Percentiles rank a stretch among this genome's conserved stretches.
Conservation (phyloP, 768 basidiomycete species). For the Lactarius deliciosus region DNA sequence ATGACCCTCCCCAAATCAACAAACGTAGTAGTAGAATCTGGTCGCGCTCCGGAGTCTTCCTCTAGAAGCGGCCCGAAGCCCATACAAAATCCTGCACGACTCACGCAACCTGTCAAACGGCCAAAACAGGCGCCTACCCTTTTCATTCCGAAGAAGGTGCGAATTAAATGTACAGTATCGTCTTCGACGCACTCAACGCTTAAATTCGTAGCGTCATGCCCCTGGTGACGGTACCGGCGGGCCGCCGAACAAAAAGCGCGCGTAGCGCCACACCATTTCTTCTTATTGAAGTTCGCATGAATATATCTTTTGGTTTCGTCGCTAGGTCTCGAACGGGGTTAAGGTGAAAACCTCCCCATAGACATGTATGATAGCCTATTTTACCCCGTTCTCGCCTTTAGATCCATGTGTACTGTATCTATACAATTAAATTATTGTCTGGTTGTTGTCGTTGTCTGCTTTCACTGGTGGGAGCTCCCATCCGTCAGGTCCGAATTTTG, state of each 20-base stretch:
- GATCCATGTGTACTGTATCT: conserved; percentile 19
- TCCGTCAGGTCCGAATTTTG: conserved; percentile 79
- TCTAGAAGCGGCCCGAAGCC: neutral
- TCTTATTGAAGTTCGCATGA: neutral
- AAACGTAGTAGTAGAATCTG: conserved; percentile 5
- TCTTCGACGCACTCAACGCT: conserved; percentile 25
- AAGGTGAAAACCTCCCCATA: neutral
- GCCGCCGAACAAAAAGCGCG: conserved; percentile 22
- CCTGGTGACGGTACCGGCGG: conserved; percentile 3
- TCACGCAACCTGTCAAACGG: conserved; percentile 7
- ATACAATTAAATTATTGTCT: conserved; percentile 21
- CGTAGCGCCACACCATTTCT: neutral
- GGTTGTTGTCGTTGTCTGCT: conserved; percentile 20
- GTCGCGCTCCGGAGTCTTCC: neutral
- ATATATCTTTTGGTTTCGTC: neutral
- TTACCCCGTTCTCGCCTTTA: neutral
- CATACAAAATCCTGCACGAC: conserved; percentile 7
- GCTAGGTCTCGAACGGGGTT: neutral
- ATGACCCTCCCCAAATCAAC: neutral
- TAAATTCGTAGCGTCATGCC: conserved; percentile 22
- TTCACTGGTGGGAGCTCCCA: conserved; percentile 84
- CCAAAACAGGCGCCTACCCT: conserved; percentile 25
- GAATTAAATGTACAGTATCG: neutral
- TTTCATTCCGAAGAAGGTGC: conserved; percentile 33
- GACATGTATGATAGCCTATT: conserved; percentile 9